A percentile compares a stretch with the other conserved stretches of the same genome.
Conservation (phyloP, 768 basidiomycete species). For the Lactarius evosmus region DNA sequence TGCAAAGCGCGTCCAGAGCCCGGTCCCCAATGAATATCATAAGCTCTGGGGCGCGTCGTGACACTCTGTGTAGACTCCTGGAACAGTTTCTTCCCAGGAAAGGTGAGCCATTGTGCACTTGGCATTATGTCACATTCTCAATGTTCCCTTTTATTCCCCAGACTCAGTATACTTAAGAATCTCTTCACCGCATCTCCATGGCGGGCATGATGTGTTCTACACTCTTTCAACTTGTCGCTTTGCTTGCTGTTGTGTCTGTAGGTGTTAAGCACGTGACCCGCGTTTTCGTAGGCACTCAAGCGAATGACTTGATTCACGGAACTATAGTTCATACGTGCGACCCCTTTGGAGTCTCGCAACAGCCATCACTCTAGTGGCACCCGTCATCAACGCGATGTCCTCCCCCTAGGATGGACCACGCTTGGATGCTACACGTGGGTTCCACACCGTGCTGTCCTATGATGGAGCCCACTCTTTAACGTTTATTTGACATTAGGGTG, state of each 20-base stretch:
- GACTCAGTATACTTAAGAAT: no score
- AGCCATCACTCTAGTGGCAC: neutral
- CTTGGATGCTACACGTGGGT: conserved; percentile 61
- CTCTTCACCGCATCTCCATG: conserved; percentile 6
- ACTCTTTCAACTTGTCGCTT: conserved; percentile 1
- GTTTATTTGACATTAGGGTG: conserved; percentile 45
- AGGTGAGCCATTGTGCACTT: conserved; percentile 2
- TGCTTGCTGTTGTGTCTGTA: conserved; percentile 11
- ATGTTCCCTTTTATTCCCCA: no score
- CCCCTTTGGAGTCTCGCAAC: neutral
- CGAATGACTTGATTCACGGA: neutral
- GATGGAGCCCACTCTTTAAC: conserved; percentile 32
- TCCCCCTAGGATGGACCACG: conserved; percentile 56
- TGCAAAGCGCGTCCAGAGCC: neutral
- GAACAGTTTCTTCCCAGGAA: conserved; percentile 10
- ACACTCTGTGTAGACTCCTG: neutral
- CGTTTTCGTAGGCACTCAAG: neutral
- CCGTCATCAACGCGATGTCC: conserved; percentile 27
- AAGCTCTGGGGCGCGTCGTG: neutral
- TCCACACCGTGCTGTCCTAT: neutral
- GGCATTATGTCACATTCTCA: neutral
- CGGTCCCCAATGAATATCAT: conserved; percentile 3
- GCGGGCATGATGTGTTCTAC: conserved; percentile 13
- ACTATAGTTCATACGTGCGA: conserved; percentile 6
- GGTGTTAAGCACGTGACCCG: neutral